Conservation (phyloP, 176 grass and related monocot genomes). For the Alopecurus myosuroides region DNA sequence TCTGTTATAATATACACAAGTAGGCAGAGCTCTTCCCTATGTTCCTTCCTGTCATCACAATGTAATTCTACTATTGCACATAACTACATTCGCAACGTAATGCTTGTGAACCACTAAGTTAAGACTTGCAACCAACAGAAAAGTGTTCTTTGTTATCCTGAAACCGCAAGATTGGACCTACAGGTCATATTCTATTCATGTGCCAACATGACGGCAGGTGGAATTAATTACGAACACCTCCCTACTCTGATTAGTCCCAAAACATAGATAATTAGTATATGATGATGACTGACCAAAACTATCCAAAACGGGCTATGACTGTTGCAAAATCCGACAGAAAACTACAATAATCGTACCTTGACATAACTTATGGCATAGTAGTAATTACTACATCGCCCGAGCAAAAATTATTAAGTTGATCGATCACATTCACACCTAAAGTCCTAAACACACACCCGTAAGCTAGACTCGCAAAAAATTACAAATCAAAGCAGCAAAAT, state of each 20-base stretch:
- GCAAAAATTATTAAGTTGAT: background rate
- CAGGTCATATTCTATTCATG: background rate
- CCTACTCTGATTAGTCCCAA: background rate
- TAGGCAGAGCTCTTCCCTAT: background rate
- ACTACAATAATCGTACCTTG: background rate
- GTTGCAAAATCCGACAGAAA: background rate
- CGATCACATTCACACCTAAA: background rate
- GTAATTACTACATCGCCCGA: background rate
- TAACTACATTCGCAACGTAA: background rate
- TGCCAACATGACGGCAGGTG: background rate
- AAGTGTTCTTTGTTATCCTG: background rate
- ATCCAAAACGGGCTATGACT: background rate
- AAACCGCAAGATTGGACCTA: background rate
- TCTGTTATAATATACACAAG: background rate
- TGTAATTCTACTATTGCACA: background rate
- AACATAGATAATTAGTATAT: background rate
- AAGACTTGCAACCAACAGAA: background rate
- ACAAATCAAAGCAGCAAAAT: background rate
- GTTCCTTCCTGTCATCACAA: background rate
- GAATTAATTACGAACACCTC: background rate
- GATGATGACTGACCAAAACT: background rate
- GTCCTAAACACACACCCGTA: background rate
- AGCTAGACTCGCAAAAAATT: background rate
- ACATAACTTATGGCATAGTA: background rate
- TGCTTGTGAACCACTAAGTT: background rate